Base-by-base conservation (phyloP, 202 grass and related monocot species). In the Alloteropsis angusta region DNA sequence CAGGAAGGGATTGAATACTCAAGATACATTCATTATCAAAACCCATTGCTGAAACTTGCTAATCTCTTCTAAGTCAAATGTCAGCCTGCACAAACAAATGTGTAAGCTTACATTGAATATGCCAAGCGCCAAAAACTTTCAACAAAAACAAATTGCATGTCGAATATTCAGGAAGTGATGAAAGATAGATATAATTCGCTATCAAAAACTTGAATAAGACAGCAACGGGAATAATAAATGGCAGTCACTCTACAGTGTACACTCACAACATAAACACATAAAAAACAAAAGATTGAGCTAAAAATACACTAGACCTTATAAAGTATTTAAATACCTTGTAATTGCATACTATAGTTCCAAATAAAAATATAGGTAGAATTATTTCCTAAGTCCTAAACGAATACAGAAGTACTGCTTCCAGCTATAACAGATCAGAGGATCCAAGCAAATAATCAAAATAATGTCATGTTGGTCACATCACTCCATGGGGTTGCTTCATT, bases 21-120 rank as follows among this genome's bases (percentile, higher is more conserved):
- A 77, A 65, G 49, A 99, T 93, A 72, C 96, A 95, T 68, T 99
- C 96, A 84, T 93, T 99, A 74, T 99, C 96, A 16, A 99, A 99
- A 28, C 92, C 96, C 96, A 99, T 93, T 66, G 75, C 18, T 63
- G 46, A 66, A 76, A n/a, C 11, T 63, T 41, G 65, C 43, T 37
- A 60, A 50, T 6, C 57, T 53, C 59, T 78, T 61, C 26, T 47
- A n/a, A n/a, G 19, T 71, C 15, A 84, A 79, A 7, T 56, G 35
- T 42, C 26, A 42, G 43, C 86, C 91, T 94, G 86, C 53, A 88
- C 17, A 66, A 48, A 67, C 41, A 71, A 77, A 35, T 22, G 58
- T 19, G 42, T 66, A 67, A 85, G 28, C 7, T 75, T 61, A 36
- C 11, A 57, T 19, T 75, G 11, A 59, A 74, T 48, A 75, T 55